Conservation (phyloP, 148 eudicot genomes). For the Heliamphora exappendiculata region DNA sequence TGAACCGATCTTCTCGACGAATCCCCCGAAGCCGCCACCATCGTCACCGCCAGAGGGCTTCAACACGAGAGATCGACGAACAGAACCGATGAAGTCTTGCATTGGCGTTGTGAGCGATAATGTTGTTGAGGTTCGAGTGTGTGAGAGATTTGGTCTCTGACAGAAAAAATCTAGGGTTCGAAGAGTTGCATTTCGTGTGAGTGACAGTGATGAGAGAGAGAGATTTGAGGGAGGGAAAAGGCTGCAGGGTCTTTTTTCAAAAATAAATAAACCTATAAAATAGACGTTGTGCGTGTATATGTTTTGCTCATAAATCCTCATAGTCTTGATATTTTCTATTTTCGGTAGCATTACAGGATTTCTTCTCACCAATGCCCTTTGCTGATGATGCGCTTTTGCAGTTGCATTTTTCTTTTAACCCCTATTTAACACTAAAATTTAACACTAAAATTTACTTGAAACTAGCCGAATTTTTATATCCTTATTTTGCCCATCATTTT, state of each 20-base stretch:
- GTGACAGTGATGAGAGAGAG: constrained; percentile 7
- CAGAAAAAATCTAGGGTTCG: constrained; percentile 5
- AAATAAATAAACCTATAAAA: background rate
- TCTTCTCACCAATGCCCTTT: too few species aligned
- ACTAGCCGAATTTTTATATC: too few species aligned
- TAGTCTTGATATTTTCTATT: too few species aligned
- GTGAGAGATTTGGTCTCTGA: background rate
- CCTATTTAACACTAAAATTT: too few species aligned
- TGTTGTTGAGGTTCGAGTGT: background rate
- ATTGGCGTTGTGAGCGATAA: constrained; percentile 19
- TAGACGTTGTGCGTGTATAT: background rate
- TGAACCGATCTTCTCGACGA: constrained; percentile 62
- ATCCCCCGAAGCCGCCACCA: constrained; percentile 37
- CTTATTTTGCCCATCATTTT: too few species aligned
- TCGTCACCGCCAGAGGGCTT: constrained; percentile 33
- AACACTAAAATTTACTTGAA: too few species aligned
- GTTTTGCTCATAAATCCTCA: too few species aligned
- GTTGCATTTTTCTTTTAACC: too few species aligned
- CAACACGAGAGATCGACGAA: constrained; percentile 56
- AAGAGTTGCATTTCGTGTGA: constrained; percentile 18
- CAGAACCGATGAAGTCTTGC: constrained; percentile 73
- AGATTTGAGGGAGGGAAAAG: constrained; percentile 12
- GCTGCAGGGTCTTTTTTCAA: background rate
- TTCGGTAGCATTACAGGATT: too few species aligned
- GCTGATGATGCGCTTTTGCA: too few species aligned